Evolutionary conservation across 345 rosid species (phyloP).

Genomic region (Hibiscus trionum): DNA sequence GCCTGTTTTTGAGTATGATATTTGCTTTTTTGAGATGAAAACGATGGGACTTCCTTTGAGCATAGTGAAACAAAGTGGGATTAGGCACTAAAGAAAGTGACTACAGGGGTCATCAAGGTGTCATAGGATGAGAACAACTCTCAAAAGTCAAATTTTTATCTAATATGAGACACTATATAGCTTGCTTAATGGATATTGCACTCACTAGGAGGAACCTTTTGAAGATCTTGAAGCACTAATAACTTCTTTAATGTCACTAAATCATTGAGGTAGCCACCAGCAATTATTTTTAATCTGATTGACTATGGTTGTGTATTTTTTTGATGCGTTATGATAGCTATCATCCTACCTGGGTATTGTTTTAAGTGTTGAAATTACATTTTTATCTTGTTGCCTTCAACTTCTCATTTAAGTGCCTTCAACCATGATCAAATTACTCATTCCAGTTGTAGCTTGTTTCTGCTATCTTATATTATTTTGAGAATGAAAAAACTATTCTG

Average conservation of each 20-base stretch:
- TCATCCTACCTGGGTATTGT: neutral
- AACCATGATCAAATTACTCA: neutral
- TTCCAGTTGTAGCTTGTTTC: neutral
- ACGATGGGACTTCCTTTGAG: constrained; percentile 13
- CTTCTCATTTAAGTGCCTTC: neutral
- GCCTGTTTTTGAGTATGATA: neutral
- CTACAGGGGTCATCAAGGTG: constrained; percentile 2
- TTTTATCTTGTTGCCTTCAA: neutral
- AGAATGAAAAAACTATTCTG: neutral
- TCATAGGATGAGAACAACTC: constrained; percentile 9
- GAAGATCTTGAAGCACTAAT: constrained; percentile 9
- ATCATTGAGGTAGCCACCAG: constrained; percentile 6
- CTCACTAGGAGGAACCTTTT: constrained; percentile 10
- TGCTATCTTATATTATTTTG: neutral
- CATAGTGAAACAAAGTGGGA: constrained; percentile 22
- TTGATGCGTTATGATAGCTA: neutral
- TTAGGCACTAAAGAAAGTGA: constrained; percentile 21
- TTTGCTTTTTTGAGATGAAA: constrained; percentile 11
- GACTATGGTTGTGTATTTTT: constrained; percentile 1
- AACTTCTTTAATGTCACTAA: constrained; percentile 10
- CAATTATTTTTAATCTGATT: neutral
- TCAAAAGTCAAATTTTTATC: constrained; percentile 17
- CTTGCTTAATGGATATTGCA: constrained; percentile 11
- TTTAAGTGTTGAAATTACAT: neutral
- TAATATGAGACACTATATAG: constrained; percentile 15